A percentile compares a stretch with the other conserved stretches of the same genome.
These are phyloP conservation scores for Leccinum uliginosum DNA, from an alignment of 768 basidiomycete species.

Conservation along the genomic window DNA sequence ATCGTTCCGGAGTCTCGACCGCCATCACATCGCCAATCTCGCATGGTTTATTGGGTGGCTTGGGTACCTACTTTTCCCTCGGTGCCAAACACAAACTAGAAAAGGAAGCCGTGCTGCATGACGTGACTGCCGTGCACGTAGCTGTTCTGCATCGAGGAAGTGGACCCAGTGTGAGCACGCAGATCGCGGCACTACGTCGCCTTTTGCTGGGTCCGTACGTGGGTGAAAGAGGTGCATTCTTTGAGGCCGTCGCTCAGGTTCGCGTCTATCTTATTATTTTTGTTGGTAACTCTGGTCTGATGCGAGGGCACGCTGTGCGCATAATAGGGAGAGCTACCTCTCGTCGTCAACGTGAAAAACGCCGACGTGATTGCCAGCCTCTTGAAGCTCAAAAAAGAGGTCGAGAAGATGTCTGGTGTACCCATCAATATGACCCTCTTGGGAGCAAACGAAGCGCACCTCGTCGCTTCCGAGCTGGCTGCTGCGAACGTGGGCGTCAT, in stretches of 20 bases:
- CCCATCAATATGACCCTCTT: constrained; percentile 45
- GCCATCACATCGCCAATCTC: constrained; percentile 59
- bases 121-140: constrained; percentile 64
- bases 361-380: constrained; percentile 76
- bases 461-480: constrained; percentile 44
- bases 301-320: neutral
- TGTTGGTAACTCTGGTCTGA: constrained; percentile 1
- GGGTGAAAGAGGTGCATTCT: constrained; percentile 26
- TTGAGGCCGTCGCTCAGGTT: constrained; percentile 37
- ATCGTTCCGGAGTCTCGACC: constrained; percentile 68
- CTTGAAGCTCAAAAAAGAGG: constrained; percentile 53
- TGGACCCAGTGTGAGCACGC: constrained; percentile 54
- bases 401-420: constrained; percentile 34
- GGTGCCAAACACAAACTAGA: constrained; percentile 57
- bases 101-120: constrained; percentile 59
- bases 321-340: constrained; percentile 49
- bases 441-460: constrained; percentile 54
- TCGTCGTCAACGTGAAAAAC: constrained; percentile 64
- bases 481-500: constrained; percentile 66
- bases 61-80: constrained; percentile 58
- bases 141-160: constrained; percentile 28
- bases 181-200: constrained; percentile 52
- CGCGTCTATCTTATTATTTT: constrained; percentile 19
- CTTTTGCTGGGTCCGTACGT: constrained; percentile 36
- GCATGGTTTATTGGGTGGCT: constrained; percentile 54